Evolutionary conservation across 495 filamentous ascomycete species (phyloP), one percentile per base, ranked within the genome.

Genomic region (Penicillium manginii): DNA sequence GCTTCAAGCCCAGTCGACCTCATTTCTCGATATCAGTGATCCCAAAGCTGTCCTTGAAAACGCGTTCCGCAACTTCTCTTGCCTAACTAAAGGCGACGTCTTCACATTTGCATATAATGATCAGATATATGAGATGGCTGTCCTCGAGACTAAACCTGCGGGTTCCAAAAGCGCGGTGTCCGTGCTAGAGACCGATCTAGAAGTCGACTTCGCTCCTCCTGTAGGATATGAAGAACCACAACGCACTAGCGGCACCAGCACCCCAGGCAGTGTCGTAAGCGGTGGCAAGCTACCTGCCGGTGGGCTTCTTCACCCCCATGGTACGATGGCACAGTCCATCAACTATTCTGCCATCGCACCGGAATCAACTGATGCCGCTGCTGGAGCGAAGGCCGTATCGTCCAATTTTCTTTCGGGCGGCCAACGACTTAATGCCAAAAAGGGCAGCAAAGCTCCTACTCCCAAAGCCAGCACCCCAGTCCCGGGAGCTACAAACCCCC

Each of bases 1-100:
- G 73, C 84, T 98, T 3, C 94, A 98, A 74, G 90, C 96, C 0
- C 94, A 98, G 75, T 90, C 88, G 18, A 85, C 88, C 35, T 86
- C 87, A 57, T 98, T 98, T 77, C 88, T 98, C 52, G 92, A 97
- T 42, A 97, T 98, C 60, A 91, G 88, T 65, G 96, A 98, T 64
- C 96, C 94, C 0, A 97, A 96, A 75, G 96, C 94, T n/a, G 94
- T 98, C 3, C 84, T 98, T 18, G 94, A 98, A 71, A 94, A 92
- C 59, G 92, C 91, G 7, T 96, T 98, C 75, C 87, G 93, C 8
- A 94, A 96, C 71, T 98, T 97, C 73, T 88, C 92, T 5, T 92
- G 93, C 46, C 81, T 98, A 5, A 96, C 92, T 4, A 90, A 89
- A 61, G 91, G 91, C 59, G 94, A 98, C 64, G 80, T 94, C 18